phyloP scores from a whole-genome alignment of 208 protist species.

The Strigomonas oncopelti region DNA sequence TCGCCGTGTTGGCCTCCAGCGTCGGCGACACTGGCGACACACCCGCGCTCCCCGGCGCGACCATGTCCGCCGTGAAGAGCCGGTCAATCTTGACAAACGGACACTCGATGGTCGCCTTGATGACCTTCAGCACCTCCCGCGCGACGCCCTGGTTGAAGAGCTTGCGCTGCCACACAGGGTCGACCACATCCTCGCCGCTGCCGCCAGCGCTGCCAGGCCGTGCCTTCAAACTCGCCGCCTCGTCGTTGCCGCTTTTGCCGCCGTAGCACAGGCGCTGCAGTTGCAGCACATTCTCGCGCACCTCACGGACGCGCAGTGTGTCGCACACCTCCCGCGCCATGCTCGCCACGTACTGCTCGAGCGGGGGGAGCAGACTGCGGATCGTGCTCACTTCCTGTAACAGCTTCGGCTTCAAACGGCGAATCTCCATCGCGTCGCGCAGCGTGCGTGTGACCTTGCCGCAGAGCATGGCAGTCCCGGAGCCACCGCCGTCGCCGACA shows the following conservation, averaged over 20 bases:
- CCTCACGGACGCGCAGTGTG: constrained; percentile 27
- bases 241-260: not conserved
- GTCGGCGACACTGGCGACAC: not conserved
- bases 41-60: constrained; percentile 8
- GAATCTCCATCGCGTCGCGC: constrained; percentile 44
- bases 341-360: constrained; percentile 29
- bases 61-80: constrained; percentile 31
- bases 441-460: constrained; percentile 32
- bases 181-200: constrained; percentile 20
- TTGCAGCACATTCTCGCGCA: constrained; percentile 35
- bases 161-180: constrained; percentile 46
- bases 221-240: too few species aligned
- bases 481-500: constrained; percentile 12
- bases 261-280: constrained; percentile 34
- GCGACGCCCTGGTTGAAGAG: constrained; percentile 47
- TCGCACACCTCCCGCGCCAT: constrained; percentile 27
- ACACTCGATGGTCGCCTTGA: constrained; percentile 32
- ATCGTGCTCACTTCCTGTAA: constrained; percentile 46
- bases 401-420: constrained; percentile 28
- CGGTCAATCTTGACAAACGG: constrained; percentile 26
- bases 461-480: constrained; percentile 22
- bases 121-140: constrained; percentile 25
- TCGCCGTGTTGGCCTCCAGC: not conserved
- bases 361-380: constrained; percentile 37
- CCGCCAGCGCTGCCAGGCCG: constrained; percentile 10